Conservation (phyloP, 148 eudicot genomes). For the Mesembryanthemum crystallinum region DNA sequence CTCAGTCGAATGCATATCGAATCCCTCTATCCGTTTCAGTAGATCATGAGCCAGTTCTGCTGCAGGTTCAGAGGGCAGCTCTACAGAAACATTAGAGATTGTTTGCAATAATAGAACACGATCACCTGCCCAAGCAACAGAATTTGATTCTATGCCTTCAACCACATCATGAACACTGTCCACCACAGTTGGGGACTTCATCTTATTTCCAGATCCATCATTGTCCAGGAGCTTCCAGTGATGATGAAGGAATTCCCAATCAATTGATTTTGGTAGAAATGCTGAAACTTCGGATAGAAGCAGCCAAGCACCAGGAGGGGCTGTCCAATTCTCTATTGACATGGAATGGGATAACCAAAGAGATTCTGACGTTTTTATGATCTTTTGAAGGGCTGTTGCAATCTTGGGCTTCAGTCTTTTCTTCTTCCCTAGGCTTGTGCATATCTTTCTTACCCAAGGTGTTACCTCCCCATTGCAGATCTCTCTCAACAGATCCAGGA, state of each 20-base stretch:
- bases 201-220: conserved; percentile 31
- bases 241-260: conserved; percentile 90
- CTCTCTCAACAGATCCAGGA: conserved; percentile 60
- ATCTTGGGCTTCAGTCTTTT: conserved; percentile 58
- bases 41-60: conserved; percentile 89
- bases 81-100: conserved; percentile 83
- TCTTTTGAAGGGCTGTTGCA: conserved; percentile 73
- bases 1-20: conserved; percentile 92
- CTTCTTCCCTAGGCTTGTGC: conserved; percentile 82
- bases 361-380: conserved; percentile 65
- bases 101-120: conserved; percentile 88
- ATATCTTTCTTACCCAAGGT: conserved; percentile 91
- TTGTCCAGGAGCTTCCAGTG: conserved; percentile 94
- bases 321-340: conserved; percentile 95
- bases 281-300: conserved; percentile 81
- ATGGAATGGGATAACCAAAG: conserved; percentile 58
- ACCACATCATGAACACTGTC: conserved; percentile 35
- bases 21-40: conserved; percentile 70
- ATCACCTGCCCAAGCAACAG: conserved; percentile 79
- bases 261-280: conserved; percentile 65
- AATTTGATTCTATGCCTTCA: conserved; percentile 43
- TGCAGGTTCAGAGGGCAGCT: conserved; percentile 88
- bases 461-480: conserved; percentile 74
- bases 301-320: conserved; percentile 95
- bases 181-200: conserved; percentile 27